These are phyloP conservation scores for Myxozyma nipponensis DNA, from an alignment of 805 yeast species.

Conservation along the genomic window DNA sequence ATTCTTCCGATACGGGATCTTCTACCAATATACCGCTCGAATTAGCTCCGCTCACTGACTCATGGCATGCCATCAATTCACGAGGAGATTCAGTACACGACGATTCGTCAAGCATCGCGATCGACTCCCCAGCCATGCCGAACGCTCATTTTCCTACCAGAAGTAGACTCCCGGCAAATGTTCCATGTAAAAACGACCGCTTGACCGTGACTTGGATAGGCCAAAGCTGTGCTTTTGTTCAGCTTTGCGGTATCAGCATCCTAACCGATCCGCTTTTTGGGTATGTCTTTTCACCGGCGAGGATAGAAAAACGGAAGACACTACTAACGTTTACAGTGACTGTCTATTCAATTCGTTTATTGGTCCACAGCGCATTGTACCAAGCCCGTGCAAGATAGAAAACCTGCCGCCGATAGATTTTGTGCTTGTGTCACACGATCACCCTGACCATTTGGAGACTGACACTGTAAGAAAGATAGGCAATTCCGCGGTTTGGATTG, in stretches of 20 bases:
- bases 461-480: constrained; percentile 53
- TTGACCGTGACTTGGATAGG: constrained; percentile 87
- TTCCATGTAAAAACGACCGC: constrained; percentile 44
- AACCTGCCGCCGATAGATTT: constrained; percentile 67
- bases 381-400: constrained; percentile 63
- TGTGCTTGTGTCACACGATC: constrained; percentile 85
- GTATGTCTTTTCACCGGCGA: neutral
- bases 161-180: constrained; percentile 1
- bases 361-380: constrained; percentile 83
- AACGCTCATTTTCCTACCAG: neutral
- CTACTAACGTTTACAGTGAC: constrained; percentile 38
- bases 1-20: constrained; percentile 26
- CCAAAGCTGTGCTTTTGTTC: constrained; percentile 78
- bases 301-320: neutral
- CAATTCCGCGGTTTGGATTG: constrained; percentile 71
- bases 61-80: constrained; percentile 20
- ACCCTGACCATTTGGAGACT: constrained; percentile 88
- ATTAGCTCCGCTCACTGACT: constrained; percentile 11
- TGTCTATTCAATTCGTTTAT: constrained; percentile 56
- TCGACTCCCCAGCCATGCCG: neutral
- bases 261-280: constrained; percentile 80
- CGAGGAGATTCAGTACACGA: neutral
- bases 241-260: constrained; percentile 66
- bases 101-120: neutral
- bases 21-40: constrained; percentile 22